Percentiles rank a stretch among this genome's conserved stretches.
These are phyloP conservation scores for Puccinia hordei DNA, from an alignment of 1,284 basidiomycete species.

Conservation along the genomic window DNA sequence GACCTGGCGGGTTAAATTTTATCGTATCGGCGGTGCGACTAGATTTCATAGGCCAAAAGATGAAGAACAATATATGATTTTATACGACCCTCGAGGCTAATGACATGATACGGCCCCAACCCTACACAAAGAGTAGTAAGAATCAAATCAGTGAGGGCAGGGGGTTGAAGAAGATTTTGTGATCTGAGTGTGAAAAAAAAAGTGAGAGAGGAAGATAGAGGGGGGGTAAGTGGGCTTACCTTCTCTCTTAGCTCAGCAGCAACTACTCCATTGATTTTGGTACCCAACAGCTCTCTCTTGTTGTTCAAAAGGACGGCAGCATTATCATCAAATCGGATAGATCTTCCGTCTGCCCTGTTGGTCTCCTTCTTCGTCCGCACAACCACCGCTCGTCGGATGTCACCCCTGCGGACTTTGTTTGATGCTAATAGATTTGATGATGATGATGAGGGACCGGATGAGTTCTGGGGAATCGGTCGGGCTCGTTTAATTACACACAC, in stretches of 20 bases:
- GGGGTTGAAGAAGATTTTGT: not conserved
- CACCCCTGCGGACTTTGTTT: conserved; percentile 72
- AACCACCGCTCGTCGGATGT: conserved; percentile 90
- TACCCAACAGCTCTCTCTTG: conserved; percentile 94
- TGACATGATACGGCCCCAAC: conserved; percentile 47
- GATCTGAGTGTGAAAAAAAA: not conserved
- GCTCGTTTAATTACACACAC: conserved; percentile 94
- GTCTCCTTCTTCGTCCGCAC: conserved; percentile 85
- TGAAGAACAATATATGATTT: not conserved
- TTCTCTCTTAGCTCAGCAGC: conserved; percentile 84
- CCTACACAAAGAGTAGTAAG: conserved; percentile 13
- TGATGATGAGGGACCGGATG: conserved; percentile 41
- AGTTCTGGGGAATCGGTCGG: conserved; percentile 67
- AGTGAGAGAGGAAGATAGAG: not conserved
- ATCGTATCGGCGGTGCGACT: not conserved
- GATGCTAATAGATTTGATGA: conserved; percentile 59
- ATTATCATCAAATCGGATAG: conserved; percentile 94
- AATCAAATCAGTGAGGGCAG: not conserved
- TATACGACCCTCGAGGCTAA: conserved; percentile 43
- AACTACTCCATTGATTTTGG: conserved; percentile 89
- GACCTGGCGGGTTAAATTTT: not conserved
- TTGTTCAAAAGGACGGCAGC: conserved; percentile 93
- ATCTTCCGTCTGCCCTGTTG: conserved; percentile 79
- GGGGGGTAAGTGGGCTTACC: conserved; percentile 27
- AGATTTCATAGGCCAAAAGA: not conserved